Percentiles rank a stretch among this genome's conserved stretches.
These are phyloP conservation scores for Phanerochaete sordida DNA, from an alignment of 768 basidiomycete genomes.

Conservation along the genomic window DNA sequence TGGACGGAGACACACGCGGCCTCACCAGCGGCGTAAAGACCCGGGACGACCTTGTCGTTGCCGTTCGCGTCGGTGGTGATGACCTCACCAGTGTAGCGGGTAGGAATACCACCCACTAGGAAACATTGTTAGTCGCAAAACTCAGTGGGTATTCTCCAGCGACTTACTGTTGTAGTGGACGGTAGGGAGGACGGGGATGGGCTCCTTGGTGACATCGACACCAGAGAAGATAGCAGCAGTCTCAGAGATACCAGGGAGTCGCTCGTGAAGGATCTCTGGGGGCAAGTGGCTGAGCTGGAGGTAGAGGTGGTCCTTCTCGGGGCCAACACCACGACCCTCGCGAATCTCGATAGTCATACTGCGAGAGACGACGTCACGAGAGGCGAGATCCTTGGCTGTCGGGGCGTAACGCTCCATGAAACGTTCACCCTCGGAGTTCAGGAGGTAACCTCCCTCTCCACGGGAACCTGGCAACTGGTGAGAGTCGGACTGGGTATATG, in stretches of 20 bases:
- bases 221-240: conserved; percentile 98
- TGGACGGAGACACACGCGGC: conserved; percentile 99
- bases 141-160: not conserved
- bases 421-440: conserved; percentile 98
- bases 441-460: conserved; percentile 97
- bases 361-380: conserved; percentile 98
- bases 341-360: conserved; percentile 99
- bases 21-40: conserved; percentile 97
- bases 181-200: conserved; percentile 96
- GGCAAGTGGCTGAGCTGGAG: conserved; percentile 97
- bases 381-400: conserved; percentile 98
- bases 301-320: conserved; percentile 96
- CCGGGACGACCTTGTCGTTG: conserved; percentile 92
- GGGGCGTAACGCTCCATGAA: conserved; percentile 99
- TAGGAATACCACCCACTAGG: conserved; percentile 98
- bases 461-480: conserved; percentile 68
- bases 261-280: conserved; percentile 91
- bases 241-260: conserved; percentile 98
- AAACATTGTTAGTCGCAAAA: conserved; percentile 16
- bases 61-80: conserved; percentile 83
- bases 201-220: conserved; percentile 99
- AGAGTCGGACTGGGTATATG: not conserved
- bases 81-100: conserved; percentile 96
- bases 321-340: conserved; percentile 97
- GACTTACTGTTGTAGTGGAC: conserved; percentile 97